A percentile compares a stretch with the other conserved stretches of the same genome.
Evolutionary conservation across 495 filamentous ascomycete genomes (phyloP).

Genomic region (Penicillium coffeae): DNA sequence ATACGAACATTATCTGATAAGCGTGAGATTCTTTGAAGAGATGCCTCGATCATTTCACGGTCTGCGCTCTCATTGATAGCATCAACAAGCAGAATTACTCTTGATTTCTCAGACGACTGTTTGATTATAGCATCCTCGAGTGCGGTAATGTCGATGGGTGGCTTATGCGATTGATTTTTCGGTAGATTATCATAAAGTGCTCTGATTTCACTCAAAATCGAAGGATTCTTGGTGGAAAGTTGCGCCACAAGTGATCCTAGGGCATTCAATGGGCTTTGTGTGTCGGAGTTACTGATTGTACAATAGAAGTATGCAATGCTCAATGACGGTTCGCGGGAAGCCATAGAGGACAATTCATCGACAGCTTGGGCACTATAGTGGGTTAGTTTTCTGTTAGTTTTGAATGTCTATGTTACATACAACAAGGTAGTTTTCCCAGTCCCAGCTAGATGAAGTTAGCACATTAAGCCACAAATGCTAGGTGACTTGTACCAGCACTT

Average conservation of each 20-base stretch:
- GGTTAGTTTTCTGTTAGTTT: neutral
- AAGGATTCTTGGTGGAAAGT: constrained; percentile 7
- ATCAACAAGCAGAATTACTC: constrained; percentile 14
- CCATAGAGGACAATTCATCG: constrained; percentile 10
- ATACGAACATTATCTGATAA: constrained; percentile 14
- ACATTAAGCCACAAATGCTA: too few relatives aligned
- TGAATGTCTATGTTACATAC: constrained; percentile 5
- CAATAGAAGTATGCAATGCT: constrained; percentile 22
- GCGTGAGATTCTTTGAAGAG: constrained; percentile 11
- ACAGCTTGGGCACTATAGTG: constrained; percentile 16
- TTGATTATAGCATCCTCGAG: constrained; percentile 19
- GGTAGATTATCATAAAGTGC: constrained; percentile 11
- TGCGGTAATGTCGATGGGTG: constrained; percentile 8
- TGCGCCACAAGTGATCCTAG: constrained; percentile 22
- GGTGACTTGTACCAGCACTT: constrained; percentile 4
- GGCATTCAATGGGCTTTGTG: constrained; percentile 14
- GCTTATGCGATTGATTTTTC: constrained; percentile 13
- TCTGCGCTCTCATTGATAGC: constrained; percentile 20
- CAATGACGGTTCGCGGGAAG: constrained; percentile 2
- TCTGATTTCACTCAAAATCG: constrained; percentile 13
- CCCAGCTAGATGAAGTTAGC: constrained; percentile 12
- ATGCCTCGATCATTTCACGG: constrained; percentile 6
- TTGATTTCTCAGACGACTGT: constrained; percentile 1
- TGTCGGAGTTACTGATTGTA: constrained; percentile 18
- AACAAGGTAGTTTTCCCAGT: constrained; percentile 23